A percentile compares a stretch with the other conserved stretches of the same genome.
phyloP scores from a whole-genome alignment of 345 rosid species.

The Bretschneidera sinensis region DNA sequence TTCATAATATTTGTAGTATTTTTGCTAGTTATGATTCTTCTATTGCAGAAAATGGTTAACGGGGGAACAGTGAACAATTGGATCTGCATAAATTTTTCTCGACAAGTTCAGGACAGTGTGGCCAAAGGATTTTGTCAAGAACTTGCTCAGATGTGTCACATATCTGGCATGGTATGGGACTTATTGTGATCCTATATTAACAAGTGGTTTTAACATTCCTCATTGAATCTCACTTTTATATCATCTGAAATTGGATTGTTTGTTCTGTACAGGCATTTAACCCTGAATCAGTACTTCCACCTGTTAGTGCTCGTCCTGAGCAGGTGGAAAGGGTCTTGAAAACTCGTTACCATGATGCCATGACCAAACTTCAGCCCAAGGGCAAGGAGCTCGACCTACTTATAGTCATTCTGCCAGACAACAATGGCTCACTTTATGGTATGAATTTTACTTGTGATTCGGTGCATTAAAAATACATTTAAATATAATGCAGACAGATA shows the following conservation, averaged over 20 bases:
- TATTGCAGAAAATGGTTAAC: slow-evolving; percentile 93
- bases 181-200: background rate
- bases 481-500: too few species aligned
- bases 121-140: slow-evolving; percentile 81
- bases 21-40: slow-evolving; percentile 3
- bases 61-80: slow-evolving; percentile 88
- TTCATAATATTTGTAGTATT: background rate
- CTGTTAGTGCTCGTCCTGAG: slow-evolving; percentile 73
- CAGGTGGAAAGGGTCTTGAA: slow-evolving; percentile 83
- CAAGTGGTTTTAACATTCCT: background rate
- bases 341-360: slow-evolving; percentile 85
- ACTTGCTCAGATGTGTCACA: slow-evolving; percentile 89
- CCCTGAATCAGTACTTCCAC: slow-evolving; percentile 72
- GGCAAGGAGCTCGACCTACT: slow-evolving; percentile 90
- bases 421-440: slow-evolving; percentile 97
- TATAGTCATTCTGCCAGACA: slow-evolving; percentile 93
- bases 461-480: too few species aligned
- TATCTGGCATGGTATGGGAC: slow-evolving; percentile 84
- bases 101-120: slow-evolving; percentile 64
- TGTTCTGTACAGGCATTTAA: slow-evolving; percentile 52
- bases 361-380: slow-evolving; percentile 46
- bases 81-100: slow-evolving; percentile 90
- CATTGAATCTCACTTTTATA: too few species aligned
- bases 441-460: slow-evolving; percentile 11
- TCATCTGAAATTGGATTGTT: too few species aligned